phyloP scores from a whole-genome alignment of 2,329 filamentous ascomycete genomes.

The Venturia pyrina region DNA sequence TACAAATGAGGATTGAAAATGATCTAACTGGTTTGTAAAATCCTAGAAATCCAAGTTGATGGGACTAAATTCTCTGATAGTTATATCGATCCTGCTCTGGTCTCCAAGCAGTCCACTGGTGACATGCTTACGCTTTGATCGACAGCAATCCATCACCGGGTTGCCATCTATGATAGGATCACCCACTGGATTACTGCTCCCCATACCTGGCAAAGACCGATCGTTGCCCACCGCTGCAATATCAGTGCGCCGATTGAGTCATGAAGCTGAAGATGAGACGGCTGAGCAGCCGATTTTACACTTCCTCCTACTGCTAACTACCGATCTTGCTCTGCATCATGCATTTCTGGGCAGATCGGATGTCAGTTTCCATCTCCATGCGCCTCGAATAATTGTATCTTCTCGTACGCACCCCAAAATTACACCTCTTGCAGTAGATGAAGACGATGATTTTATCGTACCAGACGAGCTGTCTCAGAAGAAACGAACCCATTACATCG shows the following conservation, averaged over 20 bases:
- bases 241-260: background rate
- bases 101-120: slow-evolving; percentile 1
- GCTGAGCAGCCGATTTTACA: background rate
- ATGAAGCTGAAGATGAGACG: background rate
- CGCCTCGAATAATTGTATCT: too few species aligned
- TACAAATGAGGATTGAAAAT: slow-evolving; percentile 1
- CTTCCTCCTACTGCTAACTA: background rate
- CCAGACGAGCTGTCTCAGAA: slow-evolving; percentile 1
- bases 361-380: too few species aligned
- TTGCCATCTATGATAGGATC: background rate
- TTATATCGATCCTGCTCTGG: background rate
- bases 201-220: background rate
- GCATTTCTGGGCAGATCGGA: background rate
- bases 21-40: background rate
- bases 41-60: background rate
- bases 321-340: background rate
- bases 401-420: background rate
- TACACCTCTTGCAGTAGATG: background rate
- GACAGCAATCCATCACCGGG: background rate
- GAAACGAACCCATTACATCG: background rate
- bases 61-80: background rate
- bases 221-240: background rate
- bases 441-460: background rate
- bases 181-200: background rate
- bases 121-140: slow-evolving; percentile 7